phyloP scores from a whole-genome alignment of 2,329 filamentous ascomycete species.

The Gnomoniopsis smithogilvyi region DNA sequence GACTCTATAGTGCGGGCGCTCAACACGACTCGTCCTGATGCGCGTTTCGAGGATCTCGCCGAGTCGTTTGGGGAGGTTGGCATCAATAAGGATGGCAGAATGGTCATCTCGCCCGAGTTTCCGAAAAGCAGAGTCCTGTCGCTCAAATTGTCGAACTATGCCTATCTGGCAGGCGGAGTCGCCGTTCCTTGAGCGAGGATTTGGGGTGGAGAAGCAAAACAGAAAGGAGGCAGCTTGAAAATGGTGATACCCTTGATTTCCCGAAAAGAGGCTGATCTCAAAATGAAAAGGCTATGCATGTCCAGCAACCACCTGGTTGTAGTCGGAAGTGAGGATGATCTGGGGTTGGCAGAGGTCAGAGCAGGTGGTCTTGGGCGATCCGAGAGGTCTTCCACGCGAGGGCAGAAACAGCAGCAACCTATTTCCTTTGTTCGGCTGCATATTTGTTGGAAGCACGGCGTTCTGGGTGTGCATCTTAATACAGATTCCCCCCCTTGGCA shows the following conservation, averaged over 20 bases:
- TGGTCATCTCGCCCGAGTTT: slow-evolving; percentile 54
- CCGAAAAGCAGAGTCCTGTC: slow-evolving; percentile 51
- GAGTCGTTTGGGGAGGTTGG: slow-evolving; percentile 62
- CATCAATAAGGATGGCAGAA: slow-evolving; percentile 56
- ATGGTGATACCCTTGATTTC: not conserved
- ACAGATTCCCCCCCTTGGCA: slow-evolving; percentile 12
- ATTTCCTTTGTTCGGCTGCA: not conserved
- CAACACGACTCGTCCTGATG: slow-evolving; percentile 53
- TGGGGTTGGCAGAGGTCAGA: not conserved
- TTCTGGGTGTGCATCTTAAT: slow-evolving; percentile 10
- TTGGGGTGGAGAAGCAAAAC: not conserved
- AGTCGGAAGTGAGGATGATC: not conserved
- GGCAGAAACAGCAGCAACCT: not conserved
- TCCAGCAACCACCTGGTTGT: not conserved
- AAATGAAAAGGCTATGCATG: not conserved
- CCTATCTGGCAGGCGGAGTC: slow-evolving; percentile 41
- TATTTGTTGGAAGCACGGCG: slow-evolving; percentile 15
- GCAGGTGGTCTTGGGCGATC: not conserved
- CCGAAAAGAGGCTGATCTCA: not conserved
- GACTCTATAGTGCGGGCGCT: slow-evolving; percentile 62
- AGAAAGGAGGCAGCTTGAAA: not conserved
- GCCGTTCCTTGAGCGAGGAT: slow-evolving; percentile 24
- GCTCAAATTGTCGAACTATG: slow-evolving; percentile 56
- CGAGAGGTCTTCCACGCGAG: not conserved
- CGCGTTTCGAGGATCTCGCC: slow-evolving; percentile 58